phyloP scores from a whole-genome alignment of 768 basidiomycete genomes.

The Podaxis sp. region DNA sequence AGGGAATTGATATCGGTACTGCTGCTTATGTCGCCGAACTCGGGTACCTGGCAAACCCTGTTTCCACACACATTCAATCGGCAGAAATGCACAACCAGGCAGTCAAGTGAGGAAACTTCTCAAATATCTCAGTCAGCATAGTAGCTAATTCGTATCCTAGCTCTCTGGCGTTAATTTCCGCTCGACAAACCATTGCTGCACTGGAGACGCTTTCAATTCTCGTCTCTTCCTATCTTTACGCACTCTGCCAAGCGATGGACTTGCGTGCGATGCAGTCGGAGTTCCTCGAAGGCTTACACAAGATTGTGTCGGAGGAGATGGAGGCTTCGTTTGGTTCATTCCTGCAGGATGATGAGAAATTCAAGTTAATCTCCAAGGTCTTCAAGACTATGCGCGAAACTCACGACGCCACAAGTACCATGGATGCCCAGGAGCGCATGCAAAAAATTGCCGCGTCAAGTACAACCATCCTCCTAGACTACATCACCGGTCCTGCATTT shows the following conservation, averaged over 20 bases:
- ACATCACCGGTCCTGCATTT: conserved; percentile 38
- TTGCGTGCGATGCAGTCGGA: conserved; percentile 71
- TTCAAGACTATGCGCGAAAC: conserved; percentile 40
- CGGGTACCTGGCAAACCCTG: conserved; percentile 78
- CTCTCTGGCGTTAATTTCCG: conserved; percentile 81
- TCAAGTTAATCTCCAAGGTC: conserved; percentile 31
- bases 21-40: conserved; percentile 83
- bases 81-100: conserved; percentile 94
- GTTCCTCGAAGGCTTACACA: conserved; percentile 45
- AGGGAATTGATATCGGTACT: conserved; percentile 81
- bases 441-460: conserved; percentile 60
- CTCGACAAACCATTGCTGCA: conserved; percentile 72
- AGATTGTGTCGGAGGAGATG: conserved; percentile 49
- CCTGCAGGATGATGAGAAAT: conserved; percentile 30
- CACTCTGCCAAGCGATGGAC: conserved; percentile 76
- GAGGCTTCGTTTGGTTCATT: conserved; percentile 35
- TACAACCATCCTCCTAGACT: conserved; percentile 61
- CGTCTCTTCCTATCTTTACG: conserved; percentile 71
- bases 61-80: conserved; percentile 79
- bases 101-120: conserved; percentile 58
- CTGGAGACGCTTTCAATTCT: conserved; percentile 75
- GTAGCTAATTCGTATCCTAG: conserved; percentile 29
- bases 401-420: conserved; percentile 62
- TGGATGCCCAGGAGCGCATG: conserved; percentile 73
- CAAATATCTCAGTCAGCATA: conserved; percentile 9